Evolutionary conservation across 768 basidiomycete genomes (phyloP), one percentile per base, ranked within the genome.

Genomic region (Trametes meyenii): DNA sequence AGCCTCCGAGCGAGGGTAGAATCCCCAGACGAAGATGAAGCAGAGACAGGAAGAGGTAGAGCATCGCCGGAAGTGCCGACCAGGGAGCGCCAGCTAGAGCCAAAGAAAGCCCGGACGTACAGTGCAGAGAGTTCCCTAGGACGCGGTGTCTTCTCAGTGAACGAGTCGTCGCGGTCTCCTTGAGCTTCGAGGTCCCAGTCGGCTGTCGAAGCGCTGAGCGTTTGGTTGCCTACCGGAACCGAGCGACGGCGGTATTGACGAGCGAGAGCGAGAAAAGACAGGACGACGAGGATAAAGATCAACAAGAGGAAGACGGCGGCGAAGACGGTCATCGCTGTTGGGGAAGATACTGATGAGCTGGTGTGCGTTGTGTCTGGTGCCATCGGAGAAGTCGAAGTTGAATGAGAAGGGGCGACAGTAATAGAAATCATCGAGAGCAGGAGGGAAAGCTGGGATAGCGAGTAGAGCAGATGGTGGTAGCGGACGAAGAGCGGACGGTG

Each of bases 221-320:
- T 33, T n/a, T 19, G 8, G 55, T 1, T n/a, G n/a, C n/a, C 6
- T 24, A 11, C 8, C 36, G 35, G 11, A 16, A 8, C 21, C 55
- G 16, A 26, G 33, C 4, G 8, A 33, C 29, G n/a, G 50, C 7
- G 5, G 26, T 50, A 58, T 2, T 38, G 38, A n/a, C 56, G 56
- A 10, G 50, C 35, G 35, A 58, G 11, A 12, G 40, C 48, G 5
- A 58, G n/a, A 19, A 58, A 43, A 26, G 17, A 50, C 23, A 50
- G 38, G 39, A 50, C 12, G 36, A 58, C 38, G n/a, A 58, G 16
- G 39, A 58, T 33, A n/a, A 58, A 45, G 24, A 58, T 19, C 21
- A 58, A 39, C 21, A 58, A 2, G n/a, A 50, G 48, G 49, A 58
- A 58, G 48, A 58, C 23, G 3, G 50, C n/a, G 7, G 56, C 39